phyloP scores from a whole-genome alignment of 2,329 filamentous ascomycete genomes.

The Fusarium tricinctum region DNA sequence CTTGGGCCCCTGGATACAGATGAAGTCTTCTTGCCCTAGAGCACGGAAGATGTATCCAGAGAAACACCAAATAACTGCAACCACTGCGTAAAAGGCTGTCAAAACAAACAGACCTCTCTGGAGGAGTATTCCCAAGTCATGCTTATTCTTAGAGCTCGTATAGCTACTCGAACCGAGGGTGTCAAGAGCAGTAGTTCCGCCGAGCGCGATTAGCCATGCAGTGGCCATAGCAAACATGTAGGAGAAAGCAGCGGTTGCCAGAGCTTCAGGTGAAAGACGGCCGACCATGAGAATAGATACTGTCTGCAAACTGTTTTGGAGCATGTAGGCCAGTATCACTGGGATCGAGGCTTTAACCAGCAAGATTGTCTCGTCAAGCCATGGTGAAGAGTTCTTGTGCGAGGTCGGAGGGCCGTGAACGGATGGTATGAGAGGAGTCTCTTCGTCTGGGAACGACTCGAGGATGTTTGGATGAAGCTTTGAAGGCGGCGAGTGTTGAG shows the following conservation, averaged over 20 bases:
- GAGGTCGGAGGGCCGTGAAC: background rate
- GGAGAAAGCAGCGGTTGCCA: slow-evolving; percentile 86
- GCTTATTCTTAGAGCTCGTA: slow-evolving; percentile 83
- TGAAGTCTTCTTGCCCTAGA: slow-evolving; percentile 82
- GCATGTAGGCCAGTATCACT: slow-evolving; percentile 85
- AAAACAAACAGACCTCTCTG: slow-evolving; percentile 83
- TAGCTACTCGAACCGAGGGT: slow-evolving; percentile 87
- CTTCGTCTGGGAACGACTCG: slow-evolving; percentile 37
- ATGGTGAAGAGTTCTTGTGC: slow-evolving; percentile 23
- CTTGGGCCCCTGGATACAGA: slow-evolving; percentile 78
- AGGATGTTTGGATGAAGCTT: fast-evolving
- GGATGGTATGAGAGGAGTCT: slow-evolving; percentile 33
- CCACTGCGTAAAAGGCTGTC: slow-evolving; percentile 77
- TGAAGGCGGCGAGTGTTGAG: fast-evolving
- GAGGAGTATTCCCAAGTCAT: slow-evolving; percentile 82
- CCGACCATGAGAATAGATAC: slow-evolving; percentile 86
- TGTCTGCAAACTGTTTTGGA: slow-evolving; percentile 89
- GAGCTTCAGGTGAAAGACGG: slow-evolving; percentile 80
- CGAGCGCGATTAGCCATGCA: slow-evolving; percentile 87
- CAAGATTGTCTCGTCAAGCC: slow-evolving; percentile 54
- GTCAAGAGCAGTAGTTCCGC: slow-evolving; percentile 88
- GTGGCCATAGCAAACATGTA: slow-evolving; percentile 96
- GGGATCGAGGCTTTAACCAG: slow-evolving; percentile 79
- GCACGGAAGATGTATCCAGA: slow-evolving; percentile 80
- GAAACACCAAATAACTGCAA: slow-evolving; percentile 80